phyloP scores from a whole-genome alignment of 352 stramenopile genomes.

The Phytophthora citricola region DNA sequence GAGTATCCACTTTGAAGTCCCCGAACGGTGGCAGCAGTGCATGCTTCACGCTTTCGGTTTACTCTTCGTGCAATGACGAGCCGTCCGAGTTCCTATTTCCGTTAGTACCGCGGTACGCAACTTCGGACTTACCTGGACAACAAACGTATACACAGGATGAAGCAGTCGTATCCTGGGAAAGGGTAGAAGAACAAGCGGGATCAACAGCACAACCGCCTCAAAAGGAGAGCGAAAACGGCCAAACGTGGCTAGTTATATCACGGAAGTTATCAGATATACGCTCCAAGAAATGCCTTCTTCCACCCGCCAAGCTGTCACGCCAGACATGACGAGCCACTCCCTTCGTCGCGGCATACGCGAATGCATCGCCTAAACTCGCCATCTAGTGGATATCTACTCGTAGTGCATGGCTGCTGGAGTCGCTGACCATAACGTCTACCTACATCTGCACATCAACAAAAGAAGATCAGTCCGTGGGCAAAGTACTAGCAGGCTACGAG shows the following conservation, averaged over 20 bases:
- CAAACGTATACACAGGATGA: no score
- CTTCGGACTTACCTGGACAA: no score
- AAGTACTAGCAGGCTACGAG: neutral
- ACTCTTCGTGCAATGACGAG: no score
- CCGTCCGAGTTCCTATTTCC: no score
- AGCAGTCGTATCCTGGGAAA: no score
- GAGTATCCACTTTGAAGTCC: no score
- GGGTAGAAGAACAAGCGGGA: no score
- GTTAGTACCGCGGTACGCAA: no score
- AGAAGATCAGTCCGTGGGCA: neutral
- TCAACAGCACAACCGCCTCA: neutral
- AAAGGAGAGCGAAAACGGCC: neutral
- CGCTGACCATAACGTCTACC: neutral
- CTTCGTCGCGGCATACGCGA: neutral
- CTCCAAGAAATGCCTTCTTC: neutral
- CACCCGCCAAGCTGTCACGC: neutral
- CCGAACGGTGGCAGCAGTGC: no score
- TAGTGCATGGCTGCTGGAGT: neutral
- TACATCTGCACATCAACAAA: neutral
- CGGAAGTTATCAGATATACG: neutral
- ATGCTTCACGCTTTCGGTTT: constrained; percentile 12
- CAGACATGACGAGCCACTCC: neutral
- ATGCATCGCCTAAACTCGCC: neutral
- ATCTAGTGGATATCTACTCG: neutral
- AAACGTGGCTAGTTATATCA: neutral